A percentile compares a stretch with the other conserved stretches of the same genome.
Conservation (phyloP, 148 eudicot species). For the Arctostaphylos glauca region DNA sequence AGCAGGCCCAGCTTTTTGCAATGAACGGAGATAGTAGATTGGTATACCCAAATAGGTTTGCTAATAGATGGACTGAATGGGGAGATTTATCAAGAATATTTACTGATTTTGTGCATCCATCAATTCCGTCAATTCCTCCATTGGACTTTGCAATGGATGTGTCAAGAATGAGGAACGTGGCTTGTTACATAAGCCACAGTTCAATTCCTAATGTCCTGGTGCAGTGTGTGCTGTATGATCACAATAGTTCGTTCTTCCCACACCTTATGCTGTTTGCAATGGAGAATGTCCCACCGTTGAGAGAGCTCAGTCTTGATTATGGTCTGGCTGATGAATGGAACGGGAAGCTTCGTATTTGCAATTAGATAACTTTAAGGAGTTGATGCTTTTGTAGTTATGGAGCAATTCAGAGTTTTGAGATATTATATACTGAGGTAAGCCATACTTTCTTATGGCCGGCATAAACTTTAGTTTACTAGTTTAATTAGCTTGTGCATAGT, state of each 20-base stretch:
- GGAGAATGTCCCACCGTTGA: conserved; percentile 87
- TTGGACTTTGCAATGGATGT: conserved; percentile 87
- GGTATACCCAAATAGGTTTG: conserved; percentile 68
- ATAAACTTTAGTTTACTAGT: neutral
- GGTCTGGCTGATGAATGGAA: conserved; percentile 76
- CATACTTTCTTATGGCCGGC: neutral
- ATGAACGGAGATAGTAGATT: conserved; percentile 70
- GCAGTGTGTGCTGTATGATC: conserved; percentile 82
- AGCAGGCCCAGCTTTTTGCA: conserved; percentile 66
- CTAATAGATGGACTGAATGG: conserved; percentile 82
- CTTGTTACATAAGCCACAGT: conserved; percentile 84
- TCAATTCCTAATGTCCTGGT: conserved; percentile 74
- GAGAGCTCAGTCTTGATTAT: conserved; percentile 86
- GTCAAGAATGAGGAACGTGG: conserved; percentile 78
- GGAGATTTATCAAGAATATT: conserved; percentile 67
- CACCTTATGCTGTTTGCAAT: conserved; percentile 82
- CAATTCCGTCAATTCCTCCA: conserved; percentile 65
- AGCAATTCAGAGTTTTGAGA: conserved; percentile 23
- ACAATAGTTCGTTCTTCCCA: conserved; percentile 66
- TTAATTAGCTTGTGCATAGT: neutral
- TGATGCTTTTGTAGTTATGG: conserved; percentile 25
- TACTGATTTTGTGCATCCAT: conserved; percentile 56
- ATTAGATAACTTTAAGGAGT: conserved; percentile 23
- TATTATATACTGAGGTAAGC: conserved; percentile 33
- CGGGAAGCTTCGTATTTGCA: conserved; percentile 64